Base-by-base conservation (phyloP, 768 basidiomycete species). In the Leccinum sublutescens region DNA sequence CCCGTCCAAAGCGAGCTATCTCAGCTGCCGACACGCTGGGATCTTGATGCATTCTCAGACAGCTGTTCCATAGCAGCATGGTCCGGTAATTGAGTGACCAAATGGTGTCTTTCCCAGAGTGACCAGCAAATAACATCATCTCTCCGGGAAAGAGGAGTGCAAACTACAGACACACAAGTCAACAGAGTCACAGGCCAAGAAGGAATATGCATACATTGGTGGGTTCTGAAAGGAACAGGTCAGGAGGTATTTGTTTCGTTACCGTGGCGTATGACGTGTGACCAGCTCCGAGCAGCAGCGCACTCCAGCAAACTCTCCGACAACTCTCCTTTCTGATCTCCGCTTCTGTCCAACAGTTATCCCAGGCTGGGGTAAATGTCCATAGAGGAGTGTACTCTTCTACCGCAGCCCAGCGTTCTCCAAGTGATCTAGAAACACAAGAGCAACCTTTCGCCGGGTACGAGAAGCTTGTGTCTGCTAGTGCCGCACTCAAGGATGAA, bases 91-190 rank as follows among this genome's bases (percentile, higher is more conserved):
- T 82, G 54, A 91, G 74, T n/a, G 87, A 87, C 88, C 87, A 91
- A 21, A 91, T 77, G 5, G 85, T 85, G 56, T 88, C 82, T 69
- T 88, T 90, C 9, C 80, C 75, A 4, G 81, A 76, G 56, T 68
- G 61, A 40, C 54, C 40, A 36, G 58, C 63, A 21, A 68, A 48
- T 19, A 70, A 73, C 25, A 84, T 72, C 12, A 82, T 79, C 72
- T 91, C 89, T n/a, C 87, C 89, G 7, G 88, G 85, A 69, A 91
- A 91, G 21, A 91, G 74, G n/a, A 91, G 70, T 1, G 84, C 82
- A 69, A 85, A 88, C 89, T 91, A 64, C 14, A 60, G 33, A 54
- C 17, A 9, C 50, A 36, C 2, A 27, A 3, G 50, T 64, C 31
- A 61, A 45, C 12, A 63, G n/a, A 57, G 27, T 48, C 49, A 38